These are phyloP conservation scores for Zancudomyces culisetae DNA, from an alignment of 371 early-diverging fungal species.

Conservation along the genomic window DNA sequence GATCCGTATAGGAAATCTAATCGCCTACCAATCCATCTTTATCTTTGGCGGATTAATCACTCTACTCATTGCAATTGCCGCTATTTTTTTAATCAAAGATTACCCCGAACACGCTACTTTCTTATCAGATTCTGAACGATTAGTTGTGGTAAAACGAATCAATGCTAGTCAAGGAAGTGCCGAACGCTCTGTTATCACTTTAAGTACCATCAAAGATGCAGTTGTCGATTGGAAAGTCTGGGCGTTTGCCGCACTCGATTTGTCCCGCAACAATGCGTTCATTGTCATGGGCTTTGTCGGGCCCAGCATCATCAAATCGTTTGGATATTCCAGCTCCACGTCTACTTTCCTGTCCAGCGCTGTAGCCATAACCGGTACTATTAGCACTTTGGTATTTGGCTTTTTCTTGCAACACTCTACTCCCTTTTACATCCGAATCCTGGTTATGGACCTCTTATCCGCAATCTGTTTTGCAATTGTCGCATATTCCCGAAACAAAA, in stretches of 20 bases:
- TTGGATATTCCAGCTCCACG: too few relatives aligned
- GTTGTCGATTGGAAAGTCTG: conserved; percentile 1
- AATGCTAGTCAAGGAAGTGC: not conserved
- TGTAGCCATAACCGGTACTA: too few relatives aligned
- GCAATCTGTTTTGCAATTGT: conserved; percentile 6
- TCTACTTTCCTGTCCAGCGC: too few relatives aligned
- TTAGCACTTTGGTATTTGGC: too few relatives aligned
- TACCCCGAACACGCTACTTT: conserved; percentile 43
- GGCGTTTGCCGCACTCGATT: not conserved
- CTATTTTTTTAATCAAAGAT: conserved; percentile 44
- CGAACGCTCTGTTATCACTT: not conserved
- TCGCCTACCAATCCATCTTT: conserved; percentile 31
- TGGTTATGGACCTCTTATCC: conserved; percentile 2
- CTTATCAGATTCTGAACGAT: conserved; percentile 32
- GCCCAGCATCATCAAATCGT: too few relatives aligned
- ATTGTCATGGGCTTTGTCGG: too few relatives aligned
- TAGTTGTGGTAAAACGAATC: conserved; percentile 22
- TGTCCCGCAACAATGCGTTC: too few relatives aligned
- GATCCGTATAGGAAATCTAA: conserved; percentile 12
- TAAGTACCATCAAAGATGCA: not conserved
- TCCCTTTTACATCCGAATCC: not conserved
- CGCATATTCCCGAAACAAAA: not conserved
- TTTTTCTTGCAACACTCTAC: not conserved
- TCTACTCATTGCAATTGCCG: conserved; percentile 25
- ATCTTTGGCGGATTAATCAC: conserved; percentile 36